Conservation (phyloP, 164 flowering plant genomes). For the Stephania japonica region DNA sequence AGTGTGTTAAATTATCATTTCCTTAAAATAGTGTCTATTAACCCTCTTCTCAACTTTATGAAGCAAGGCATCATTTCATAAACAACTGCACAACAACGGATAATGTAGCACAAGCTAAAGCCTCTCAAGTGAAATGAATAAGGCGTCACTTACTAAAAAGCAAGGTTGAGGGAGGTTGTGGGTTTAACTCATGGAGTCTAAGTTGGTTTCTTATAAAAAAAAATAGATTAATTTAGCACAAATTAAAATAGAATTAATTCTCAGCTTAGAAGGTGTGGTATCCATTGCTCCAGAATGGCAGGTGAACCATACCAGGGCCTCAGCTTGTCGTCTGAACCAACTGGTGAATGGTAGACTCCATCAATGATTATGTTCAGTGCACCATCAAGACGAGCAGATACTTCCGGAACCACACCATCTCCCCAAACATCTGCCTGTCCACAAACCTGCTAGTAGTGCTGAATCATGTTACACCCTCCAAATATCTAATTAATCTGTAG, state of each 20-base stretch:
- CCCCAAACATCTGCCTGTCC: conserved; percentile 89
- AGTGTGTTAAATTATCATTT: too few species aligned
- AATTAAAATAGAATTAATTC: neutral
- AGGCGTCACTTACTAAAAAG: too few species aligned
- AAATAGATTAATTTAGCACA: too few species aligned
- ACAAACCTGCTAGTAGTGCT: conserved; percentile 53
- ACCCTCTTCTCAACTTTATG: too few species aligned
- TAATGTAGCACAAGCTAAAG: too few species aligned
- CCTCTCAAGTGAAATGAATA: too few species aligned
- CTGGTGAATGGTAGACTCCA: conserved; percentile 90
- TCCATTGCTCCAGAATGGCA: conserved; percentile 63
- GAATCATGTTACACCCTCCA: neutral
- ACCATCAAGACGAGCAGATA: conserved; percentile 78
- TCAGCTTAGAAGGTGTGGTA: conserved; percentile 53
- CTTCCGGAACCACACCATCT: conserved; percentile 90
- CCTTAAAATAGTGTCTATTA: too few species aligned
- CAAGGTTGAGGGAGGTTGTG: too few species aligned
- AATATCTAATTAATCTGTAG: neutral
- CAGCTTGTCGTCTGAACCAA: conserved; percentile 71
- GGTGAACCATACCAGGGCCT: conserved; percentile 97
- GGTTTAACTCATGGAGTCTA: too few species aligned
- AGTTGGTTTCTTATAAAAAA: too few species aligned
- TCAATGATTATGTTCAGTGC: conserved; percentile 71
- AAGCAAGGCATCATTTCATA: too few species aligned
- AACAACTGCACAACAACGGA: too few species aligned